Percentiles rank a stretch among this genome's conserved stretches.
Evolutionary conservation across 164 flowering plant species (phyloP).

Genomic region (Euptelea pleiosperma): DNA sequence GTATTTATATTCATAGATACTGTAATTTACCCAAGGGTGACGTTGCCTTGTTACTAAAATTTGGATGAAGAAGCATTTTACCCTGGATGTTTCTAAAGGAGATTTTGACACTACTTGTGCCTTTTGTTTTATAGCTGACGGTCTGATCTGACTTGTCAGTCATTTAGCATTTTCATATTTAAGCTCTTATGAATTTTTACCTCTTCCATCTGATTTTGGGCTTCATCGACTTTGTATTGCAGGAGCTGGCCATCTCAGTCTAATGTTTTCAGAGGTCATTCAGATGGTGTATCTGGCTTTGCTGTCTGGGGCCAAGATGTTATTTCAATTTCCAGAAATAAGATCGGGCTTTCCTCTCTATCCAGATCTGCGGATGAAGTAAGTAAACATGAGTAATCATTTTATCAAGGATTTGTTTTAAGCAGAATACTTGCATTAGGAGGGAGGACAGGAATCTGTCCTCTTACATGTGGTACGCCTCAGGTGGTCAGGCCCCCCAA

Average conservation of each 20-base stretch:
- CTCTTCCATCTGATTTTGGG: too few relatives aligned
- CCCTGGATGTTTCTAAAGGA: background rate
- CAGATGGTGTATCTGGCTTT: constrained; percentile 77
- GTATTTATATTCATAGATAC: too few relatives aligned
- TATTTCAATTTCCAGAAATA: constrained; percentile 77
- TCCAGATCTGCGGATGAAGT: constrained; percentile 59
- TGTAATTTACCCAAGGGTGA: too few relatives aligned
- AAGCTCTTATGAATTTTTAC: too few relatives aligned
- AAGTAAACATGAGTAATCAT: constrained; percentile 20
- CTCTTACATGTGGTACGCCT: background rate
- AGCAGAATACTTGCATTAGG: background rate
- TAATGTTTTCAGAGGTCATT: constrained; percentile 62
- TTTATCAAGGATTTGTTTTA: background rate
- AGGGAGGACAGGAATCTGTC: background rate
- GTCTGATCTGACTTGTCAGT: too few relatives aligned
- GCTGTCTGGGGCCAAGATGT: constrained; percentile 91
- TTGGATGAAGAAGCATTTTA: too few relatives aligned
- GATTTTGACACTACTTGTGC: background rate
- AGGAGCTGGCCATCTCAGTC: constrained; percentile 63
- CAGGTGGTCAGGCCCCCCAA: too few relatives aligned
- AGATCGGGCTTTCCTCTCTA: constrained; percentile 81
- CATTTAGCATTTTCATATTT: too few relatives aligned
- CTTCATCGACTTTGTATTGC: constrained; percentile 18
- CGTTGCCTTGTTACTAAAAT: too few relatives aligned
- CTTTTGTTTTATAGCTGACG: too few relatives aligned